Conservation (phyloP, 108 stramenopile genomes). For the Cyclostephanos tholiformis region DNA sequence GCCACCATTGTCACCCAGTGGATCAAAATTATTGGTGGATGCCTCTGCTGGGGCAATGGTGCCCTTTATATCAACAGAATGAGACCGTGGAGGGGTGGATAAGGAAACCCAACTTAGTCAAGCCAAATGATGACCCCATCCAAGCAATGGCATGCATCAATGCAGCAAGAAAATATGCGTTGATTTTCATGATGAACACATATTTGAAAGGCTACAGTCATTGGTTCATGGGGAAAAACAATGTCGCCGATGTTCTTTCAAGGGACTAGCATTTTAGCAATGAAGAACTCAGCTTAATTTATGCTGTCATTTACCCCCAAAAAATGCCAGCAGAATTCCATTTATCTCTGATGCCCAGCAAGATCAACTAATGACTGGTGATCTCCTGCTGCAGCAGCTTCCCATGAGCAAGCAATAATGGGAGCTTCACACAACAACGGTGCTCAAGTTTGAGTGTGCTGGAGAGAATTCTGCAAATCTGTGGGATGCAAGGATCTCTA, state of each 20-base stretch:
- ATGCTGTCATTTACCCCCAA: background rate
- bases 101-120: slow-evolving; percentile 23
- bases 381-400: slow-evolving; percentile 22
- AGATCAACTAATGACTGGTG: slow-evolving; percentile 34
- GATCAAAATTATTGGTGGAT: slow-evolving; percentile 1
- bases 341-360: slow-evolving; percentile 23
- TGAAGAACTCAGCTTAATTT: slow-evolving; percentile 10
- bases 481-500: slow-evolving; percentile 10
- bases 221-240: slow-evolving; percentile 28
- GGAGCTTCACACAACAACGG: slow-evolving; percentile 28
- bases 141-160: slow-evolving; percentile 12
- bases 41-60: background rate
- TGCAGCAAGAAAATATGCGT: background rate
- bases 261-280: background rate
- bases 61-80: background rate
- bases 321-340: slow-evolving; percentile 25
- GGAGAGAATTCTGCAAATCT: background rate
- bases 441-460: slow-evolving; percentile 27
- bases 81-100: slow-evolving; percentile 15
- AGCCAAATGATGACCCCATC: background rate
- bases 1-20: slow-evolving; percentile 11
- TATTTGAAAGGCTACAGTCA: slow-evolving; percentile 13
- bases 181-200: background rate
- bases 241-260: slow-evolving; percentile 9
- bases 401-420: slow-evolving; percentile 31